Percentiles rank a stretch among this genome's conserved stretches.
Conservation (phyloP, 352 stramenopile genomes). For the Ophiocytium majus region DNA sequence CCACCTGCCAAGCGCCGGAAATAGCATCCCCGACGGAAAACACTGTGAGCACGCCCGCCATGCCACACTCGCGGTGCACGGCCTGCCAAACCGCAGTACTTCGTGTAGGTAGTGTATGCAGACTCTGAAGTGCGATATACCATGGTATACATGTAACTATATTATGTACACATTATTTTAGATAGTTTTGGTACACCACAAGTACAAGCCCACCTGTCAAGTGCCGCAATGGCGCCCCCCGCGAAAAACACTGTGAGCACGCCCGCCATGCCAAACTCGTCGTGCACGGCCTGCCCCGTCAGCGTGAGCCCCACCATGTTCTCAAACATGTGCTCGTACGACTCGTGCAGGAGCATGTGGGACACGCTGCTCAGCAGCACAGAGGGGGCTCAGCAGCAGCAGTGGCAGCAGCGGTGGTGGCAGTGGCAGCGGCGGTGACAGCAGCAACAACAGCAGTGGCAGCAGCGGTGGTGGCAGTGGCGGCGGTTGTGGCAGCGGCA, state of each 20-base stretch:
- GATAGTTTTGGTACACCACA: not conserved
- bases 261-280: not conserved
- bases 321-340: not conserved
- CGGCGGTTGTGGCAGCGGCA: no score
- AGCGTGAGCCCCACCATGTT: not conserved
- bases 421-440: no score
- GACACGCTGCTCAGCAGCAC: not conserved
- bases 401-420: no score
- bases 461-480: no score
- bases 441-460: no score
- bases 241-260: not conserved
- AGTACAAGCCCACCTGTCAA: not conserved
- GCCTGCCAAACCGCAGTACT: not conserved
- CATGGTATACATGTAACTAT: not conserved
- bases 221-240: not conserved
- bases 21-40: not conserved
- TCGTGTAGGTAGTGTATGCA: no score
- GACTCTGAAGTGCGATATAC: not conserved
- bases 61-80: not conserved
- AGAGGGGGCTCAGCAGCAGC: no score
- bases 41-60: not conserved
- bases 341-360: constrained; percentile 16
- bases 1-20: not conserved
- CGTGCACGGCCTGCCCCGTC: not conserved
- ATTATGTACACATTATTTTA: not conserved